Evolutionary conservation across 805 yeast species (phyloP).

Genomic region (Lachancea sp.): DNA sequence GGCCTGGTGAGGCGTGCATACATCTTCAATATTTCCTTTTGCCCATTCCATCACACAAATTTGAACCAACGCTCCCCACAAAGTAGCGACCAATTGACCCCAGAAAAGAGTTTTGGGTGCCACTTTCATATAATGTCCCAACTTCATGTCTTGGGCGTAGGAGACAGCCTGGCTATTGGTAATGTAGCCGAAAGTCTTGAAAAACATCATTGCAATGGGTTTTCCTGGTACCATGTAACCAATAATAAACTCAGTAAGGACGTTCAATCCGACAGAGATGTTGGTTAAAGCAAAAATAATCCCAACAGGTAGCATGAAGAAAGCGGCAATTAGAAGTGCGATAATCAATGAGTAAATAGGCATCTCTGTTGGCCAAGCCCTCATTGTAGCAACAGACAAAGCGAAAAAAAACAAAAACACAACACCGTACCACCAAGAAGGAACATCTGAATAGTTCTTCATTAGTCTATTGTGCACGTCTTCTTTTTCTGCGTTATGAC

Average conservation of each 20-base stretch:
- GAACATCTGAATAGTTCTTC: slow-evolving; percentile 53
- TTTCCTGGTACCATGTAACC: slow-evolving; percentile 49
- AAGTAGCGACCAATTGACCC: slow-evolving; percentile 42
- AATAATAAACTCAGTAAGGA: slow-evolving; percentile 46
- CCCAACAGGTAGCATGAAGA: slow-evolving; percentile 56
- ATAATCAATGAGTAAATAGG: slow-evolving; percentile 50
- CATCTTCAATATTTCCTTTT: slow-evolving; percentile 32
- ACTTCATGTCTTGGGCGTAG: slow-evolving; percentile 50
- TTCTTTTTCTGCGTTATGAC: slow-evolving; percentile 10
- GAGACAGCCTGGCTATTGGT: slow-evolving; percentile 48
- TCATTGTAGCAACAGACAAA: slow-evolving; percentile 37
- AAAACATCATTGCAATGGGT: slow-evolving; percentile 53
- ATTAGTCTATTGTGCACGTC: slow-evolving; percentile 40
- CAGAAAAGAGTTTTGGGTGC: slow-evolving; percentile 56
- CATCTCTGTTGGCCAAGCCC: slow-evolving; percentile 36
- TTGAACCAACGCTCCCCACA: slow-evolving; percentile 41
- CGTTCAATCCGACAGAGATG: slow-evolving; percentile 51
- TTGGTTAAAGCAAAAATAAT: slow-evolving; percentile 59
- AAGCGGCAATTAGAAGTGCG: slow-evolving; percentile 47
- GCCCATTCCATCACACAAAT: slow-evolving; percentile 40
- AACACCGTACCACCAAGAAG: slow-evolving; percentile 53
- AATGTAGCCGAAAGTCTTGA: slow-evolving; percentile 54
- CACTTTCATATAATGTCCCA: slow-evolving; percentile 59
- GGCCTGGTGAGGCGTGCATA: slow-evolving; percentile 40
- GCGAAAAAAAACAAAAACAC: slow-evolving; percentile 42